Base-by-base conservation (phyloP, 805 yeast species). In the Wickerhamiella australiensis region DNA sequence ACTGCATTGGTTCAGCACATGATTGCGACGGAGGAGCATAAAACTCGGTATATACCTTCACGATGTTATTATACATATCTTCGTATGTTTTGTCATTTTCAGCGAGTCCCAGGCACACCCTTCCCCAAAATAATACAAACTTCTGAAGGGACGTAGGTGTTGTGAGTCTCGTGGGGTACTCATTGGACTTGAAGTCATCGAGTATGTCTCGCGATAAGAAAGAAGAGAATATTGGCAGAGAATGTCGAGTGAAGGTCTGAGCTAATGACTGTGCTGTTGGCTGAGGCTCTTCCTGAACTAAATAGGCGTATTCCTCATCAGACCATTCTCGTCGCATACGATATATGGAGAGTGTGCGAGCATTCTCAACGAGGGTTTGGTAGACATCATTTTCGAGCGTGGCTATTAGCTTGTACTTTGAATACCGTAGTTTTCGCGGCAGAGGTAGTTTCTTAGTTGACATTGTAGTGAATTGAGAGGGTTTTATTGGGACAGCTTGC, bases 111-210 rank as follows among this genome's bases (percentile, higher is more conserved):
- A 45, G 3, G 11, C 31, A 20, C 12, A 41, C 43, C 3, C 21
- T 21, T 2, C 49, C 49, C 53, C 53, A 51, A n/a, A 44, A 23
- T 8, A 40, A 23, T 5, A 50, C 23, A 21, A 50, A 50, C 9
- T 15, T 31, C 11, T 29, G 36, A 15, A 41, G 20, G 20, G 25
- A 41, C 20, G 13, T 23, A 6, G 9, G 13, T 3, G 15, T 12
- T 3, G 5, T 23, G 4, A 12, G 15, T 22, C 8, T 41, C 2
- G 11, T 13, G 21, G 44, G 31, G 21, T 20, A 41, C 12, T 5
- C 9, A 3, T 20, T 11, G 8, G 13, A 13, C 21, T 8, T 15
- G 3, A 41, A 27, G 15, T 17, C 23, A 4, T 5, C 18, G 7
- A 12, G 22, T 3, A 17, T 4, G 15, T n/a, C 25, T 3, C 2